Evolutionary conservation across 2,329 filamentous ascomycete species (phyloP).

Genomic region (Rutstroemia sp.): DNA sequence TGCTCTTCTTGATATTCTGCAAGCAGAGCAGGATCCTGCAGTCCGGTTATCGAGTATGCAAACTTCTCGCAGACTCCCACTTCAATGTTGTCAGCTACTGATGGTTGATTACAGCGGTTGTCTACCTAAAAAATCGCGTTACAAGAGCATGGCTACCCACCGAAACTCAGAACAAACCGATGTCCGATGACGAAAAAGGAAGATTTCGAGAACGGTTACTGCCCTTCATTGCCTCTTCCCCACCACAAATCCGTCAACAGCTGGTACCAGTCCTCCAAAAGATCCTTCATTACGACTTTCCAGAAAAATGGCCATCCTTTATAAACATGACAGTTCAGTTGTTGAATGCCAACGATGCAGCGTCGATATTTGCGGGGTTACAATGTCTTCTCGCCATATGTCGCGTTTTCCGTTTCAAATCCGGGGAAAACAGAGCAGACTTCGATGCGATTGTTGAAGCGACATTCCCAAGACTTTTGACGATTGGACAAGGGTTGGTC

Average conservation of each 20-base stretch:
- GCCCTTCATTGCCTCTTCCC: constrained; percentile 76
- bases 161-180: constrained; percentile 60
- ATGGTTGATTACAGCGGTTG: constrained; percentile 58
- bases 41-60: constrained; percentile 81
- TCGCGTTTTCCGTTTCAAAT: constrained; percentile 91
- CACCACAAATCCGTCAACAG: constrained; percentile 79
- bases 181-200: constrained; percentile 83
- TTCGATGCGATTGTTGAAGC: constrained; percentile 92
- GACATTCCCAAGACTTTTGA: constrained; percentile 80
- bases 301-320: constrained; percentile 87
- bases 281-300: constrained; percentile 93
- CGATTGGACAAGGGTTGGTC: constrained; percentile 81
- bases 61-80: constrained; percentile 19
- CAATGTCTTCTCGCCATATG: constrained; percentile 94
- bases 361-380: constrained; percentile 83
- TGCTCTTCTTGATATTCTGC: constrained; percentile 82
- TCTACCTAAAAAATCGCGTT: constrained; percentile 97
- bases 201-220: constrained; percentile 83
- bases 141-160: constrained; percentile 80
- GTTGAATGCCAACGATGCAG: constrained; percentile 76
- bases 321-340: constrained; percentile 88
- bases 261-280: constrained; percentile 92
- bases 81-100: constrained; percentile 26
- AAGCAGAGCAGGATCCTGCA: constrained; percentile 77
- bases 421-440: constrained; percentile 69